Conservation (phyloP, 352 stramenopile genomes). For the Phytophthora boehmeriae region DNA sequence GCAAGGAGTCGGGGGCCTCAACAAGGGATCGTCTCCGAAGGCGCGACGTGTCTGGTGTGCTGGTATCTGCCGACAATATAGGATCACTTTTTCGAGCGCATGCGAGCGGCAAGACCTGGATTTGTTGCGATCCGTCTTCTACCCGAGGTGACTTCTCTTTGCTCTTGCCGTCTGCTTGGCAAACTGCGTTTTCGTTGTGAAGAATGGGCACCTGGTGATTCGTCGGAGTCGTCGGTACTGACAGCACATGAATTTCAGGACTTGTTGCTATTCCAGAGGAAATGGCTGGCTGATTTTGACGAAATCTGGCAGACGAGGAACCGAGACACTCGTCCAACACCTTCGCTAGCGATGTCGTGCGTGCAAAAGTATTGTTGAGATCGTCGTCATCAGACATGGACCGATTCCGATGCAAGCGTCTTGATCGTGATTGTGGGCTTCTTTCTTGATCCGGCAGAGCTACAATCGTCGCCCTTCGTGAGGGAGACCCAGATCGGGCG, state of each 20-base stretch:
- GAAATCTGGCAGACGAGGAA: neutral
- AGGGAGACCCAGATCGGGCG: neutral
- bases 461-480: constrained; percentile 2
- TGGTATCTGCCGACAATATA: neutral
- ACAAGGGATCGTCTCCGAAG: constrained; percentile 29
- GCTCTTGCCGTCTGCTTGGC: neutral
- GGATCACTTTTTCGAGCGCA: neutral
- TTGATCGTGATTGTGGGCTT: neutral
- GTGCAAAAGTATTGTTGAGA: constrained; percentile 4
- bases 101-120: neutral
- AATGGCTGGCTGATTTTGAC: neutral
- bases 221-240: neutral
- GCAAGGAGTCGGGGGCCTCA: constrained; percentile 48
- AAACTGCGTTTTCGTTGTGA: neutral
- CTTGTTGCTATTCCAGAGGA: neutral
- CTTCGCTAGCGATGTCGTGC: constrained; percentile 31
- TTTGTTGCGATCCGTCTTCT: neutral
- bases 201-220: constrained; percentile 12
- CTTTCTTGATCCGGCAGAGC: neutral
- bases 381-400: constrained; percentile 13
- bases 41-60: constrained; percentile 15
- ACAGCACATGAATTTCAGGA: neutral
- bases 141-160: neutral
- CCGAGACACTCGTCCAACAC: constrained; percentile 27
- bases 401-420: constrained; percentile 6